Conservation (phyloP, 306 rosid genomes). For the Lathyrus oleraceus region DNA sequence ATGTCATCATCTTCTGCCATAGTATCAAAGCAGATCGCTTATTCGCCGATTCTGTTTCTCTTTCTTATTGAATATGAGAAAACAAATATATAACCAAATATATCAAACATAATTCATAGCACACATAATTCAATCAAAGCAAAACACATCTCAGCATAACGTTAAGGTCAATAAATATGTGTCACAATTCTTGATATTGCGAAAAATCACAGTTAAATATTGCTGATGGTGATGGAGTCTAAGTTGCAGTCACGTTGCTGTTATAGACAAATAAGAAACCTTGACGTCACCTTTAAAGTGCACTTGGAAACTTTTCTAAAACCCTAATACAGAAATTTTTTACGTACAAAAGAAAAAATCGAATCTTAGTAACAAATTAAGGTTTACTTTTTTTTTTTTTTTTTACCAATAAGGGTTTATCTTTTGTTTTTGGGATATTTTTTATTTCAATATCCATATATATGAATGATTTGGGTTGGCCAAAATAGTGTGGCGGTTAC, state of each 20-base stretch:
- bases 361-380: neutral
- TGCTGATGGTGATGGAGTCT: neutral
- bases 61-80: neutral
- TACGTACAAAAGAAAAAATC: neutral
- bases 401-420: too few relatives aligned
- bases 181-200: neutral
- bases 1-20: conserved; percentile 57
- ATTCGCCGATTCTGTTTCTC: neutral
- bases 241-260: neutral
- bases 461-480: too few relatives aligned
- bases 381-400: too few relatives aligned
- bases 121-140: neutral
- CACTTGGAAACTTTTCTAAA: neutral
- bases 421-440: too few relatives aligned
- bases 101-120: neutral
- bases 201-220: neutral
- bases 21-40: neutral
- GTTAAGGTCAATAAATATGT: neutral
- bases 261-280: neutral
- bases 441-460: too few relatives aligned
- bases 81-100: neutral
- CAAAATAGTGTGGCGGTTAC: too few relatives aligned
- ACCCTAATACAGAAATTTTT: neutral
- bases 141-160: neutral
- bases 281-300: neutral